Conservation (phyloP, 352 stramenopile genomes). For the Phytophthora podocarpi region DNA sequence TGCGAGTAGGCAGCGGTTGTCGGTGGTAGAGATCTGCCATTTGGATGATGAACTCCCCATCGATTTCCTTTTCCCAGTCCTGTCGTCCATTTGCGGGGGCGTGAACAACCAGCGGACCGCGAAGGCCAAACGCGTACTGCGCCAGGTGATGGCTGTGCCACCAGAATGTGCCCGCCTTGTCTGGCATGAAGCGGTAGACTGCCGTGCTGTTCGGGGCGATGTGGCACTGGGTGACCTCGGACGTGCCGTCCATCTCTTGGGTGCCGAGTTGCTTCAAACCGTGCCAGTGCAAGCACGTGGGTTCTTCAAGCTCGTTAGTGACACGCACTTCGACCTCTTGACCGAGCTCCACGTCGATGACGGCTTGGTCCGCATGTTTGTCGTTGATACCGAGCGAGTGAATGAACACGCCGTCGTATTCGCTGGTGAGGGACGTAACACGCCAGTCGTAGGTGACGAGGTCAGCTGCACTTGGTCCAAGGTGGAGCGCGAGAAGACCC, state of each 20-base stretch:
- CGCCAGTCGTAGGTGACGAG: conserved; percentile 38
- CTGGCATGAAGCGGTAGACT: conserved; percentile 32
- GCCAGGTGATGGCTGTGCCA: conserved; percentile 40
- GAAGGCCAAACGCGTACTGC: conserved; percentile 42
- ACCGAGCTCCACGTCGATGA: conserved; percentile 29
- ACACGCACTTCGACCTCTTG: conserved; percentile 33
- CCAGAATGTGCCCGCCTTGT: conserved; percentile 45
- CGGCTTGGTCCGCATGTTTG: conserved; percentile 9
- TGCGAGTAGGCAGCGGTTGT: background rate
- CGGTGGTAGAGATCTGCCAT: conserved; percentile 43
- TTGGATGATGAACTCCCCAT: conserved; percentile 34
- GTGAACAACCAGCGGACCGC: conserved; percentile 40
- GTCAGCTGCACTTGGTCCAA: conserved; percentile 11
- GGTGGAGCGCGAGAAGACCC: background rate
- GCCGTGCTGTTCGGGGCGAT: conserved; percentile 27
- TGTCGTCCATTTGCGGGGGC: conserved; percentile 15
- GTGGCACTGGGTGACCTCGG: conserved; percentile 43
- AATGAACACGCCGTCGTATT: conserved; percentile 31
- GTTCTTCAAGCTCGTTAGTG: conserved; percentile 30
- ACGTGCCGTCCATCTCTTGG: conserved; percentile 44
- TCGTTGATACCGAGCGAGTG: conserved; percentile 38
- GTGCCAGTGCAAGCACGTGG: conserved; percentile 45
- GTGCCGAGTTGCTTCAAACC: conserved; percentile 42
- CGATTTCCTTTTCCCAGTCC: conserved; percentile 5
- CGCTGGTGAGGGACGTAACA: conserved; percentile 19